Evolutionary conservation across 495 filamentous ascomycete genomes (phyloP).

Genomic region (Penicillium canariense): DNA sequence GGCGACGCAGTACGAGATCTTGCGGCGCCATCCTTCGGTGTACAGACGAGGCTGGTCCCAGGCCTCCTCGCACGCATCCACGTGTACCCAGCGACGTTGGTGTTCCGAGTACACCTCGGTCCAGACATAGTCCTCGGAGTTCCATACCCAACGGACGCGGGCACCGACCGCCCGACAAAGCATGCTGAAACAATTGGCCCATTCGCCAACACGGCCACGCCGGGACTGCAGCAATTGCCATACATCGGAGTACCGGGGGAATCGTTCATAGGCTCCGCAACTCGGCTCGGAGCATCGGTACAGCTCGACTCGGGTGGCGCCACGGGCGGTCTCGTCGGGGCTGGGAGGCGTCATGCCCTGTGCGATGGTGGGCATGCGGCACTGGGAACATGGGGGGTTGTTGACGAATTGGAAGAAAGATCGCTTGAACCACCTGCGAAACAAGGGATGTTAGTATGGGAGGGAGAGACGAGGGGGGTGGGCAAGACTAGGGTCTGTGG

Average conservation of each 20-base stretch:
- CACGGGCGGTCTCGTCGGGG: conserved; percentile 82
- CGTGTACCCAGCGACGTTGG: conserved; percentile 92
- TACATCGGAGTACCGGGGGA: conserved; percentile 93
- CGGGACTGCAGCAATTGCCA: conserved; percentile 87
- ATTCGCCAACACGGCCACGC: conserved; percentile 86
- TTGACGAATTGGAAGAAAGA: conserved; percentile 96
- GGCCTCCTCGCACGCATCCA: conserved; percentile 89
- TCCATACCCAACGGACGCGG: conserved; percentile 97
- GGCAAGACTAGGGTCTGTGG: conserved; percentile 4
- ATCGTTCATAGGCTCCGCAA: conserved; percentile 80
- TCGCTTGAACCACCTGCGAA: conserved; percentile 85
- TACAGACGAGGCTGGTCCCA: conserved; percentile 96
- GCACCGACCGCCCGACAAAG: conserved; percentile 88
- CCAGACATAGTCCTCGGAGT: conserved; percentile 95
- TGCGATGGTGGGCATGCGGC: conserved; percentile 76
- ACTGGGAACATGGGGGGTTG: conserved; percentile 82
- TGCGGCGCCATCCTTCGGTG: conserved; percentile 89
- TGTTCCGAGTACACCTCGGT: conserved; percentile 97
- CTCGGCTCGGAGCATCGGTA: conserved; percentile 73
- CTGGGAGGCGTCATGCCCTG: conserved; percentile 79
- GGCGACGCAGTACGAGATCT: conserved; percentile 94
- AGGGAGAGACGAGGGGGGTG: not conserved
- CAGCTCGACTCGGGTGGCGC: conserved; percentile 82
- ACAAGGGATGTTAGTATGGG: conserved; percentile 23
- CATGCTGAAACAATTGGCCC: conserved; percentile 99